Evolutionary conservation across 768 basidiomycete species (phyloP), one percentile per base, ranked within the genome.

Genomic region (Cystobasidiopsis lactophilus): DNA sequence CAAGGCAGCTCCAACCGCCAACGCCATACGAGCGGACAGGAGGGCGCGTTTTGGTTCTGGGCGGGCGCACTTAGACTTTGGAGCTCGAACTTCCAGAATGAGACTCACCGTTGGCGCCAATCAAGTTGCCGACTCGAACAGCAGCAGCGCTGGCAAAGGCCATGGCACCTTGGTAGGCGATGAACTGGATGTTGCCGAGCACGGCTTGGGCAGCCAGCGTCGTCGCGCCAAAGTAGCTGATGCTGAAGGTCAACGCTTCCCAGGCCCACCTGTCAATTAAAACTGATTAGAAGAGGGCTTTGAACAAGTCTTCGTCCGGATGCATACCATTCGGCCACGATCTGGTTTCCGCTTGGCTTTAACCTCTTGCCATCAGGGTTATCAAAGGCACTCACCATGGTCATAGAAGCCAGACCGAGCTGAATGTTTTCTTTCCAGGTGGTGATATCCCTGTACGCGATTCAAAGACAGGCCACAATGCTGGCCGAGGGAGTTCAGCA

Each of bases 341-440:
- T 19, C 19, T 19, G 23, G 23, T 26, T 19, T 19, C 7, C 7
- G 10, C 9, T 18, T 7, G 27, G 41, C 23, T 11, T 19, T 67
- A 5, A 85, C 73, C 67, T 93, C 89, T 91, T 91, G 91, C 33
- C 81, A 79, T 86, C 89, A 95, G 91, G 88, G 96, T 66, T 93
- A 89, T 3, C 77, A 78, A 1, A n/a, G 33, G 33, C 33, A 16
- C 83, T 84, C 3, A 76, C 79, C 65, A 86, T 85, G 0, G 77
- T 77, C 73, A 56, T 39, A 10, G 91, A 88, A 10, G 82, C 82
- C 3, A 89, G 60, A 0, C 89, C 85, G 0, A 96, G 72, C 40
- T 74, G 76, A 4, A 79, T 70, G 39, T 95, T 65, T 7, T 81
- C 66, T 1, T 79, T 76, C 19, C 86, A 72, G 52, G 71, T 73